Percentiles rank a stretch among this genome's conserved stretches.
Evolutionary conservation across 2,329 filamentous ascomycete species (phyloP).

Genomic region (Gremmenia infestans): DNA sequence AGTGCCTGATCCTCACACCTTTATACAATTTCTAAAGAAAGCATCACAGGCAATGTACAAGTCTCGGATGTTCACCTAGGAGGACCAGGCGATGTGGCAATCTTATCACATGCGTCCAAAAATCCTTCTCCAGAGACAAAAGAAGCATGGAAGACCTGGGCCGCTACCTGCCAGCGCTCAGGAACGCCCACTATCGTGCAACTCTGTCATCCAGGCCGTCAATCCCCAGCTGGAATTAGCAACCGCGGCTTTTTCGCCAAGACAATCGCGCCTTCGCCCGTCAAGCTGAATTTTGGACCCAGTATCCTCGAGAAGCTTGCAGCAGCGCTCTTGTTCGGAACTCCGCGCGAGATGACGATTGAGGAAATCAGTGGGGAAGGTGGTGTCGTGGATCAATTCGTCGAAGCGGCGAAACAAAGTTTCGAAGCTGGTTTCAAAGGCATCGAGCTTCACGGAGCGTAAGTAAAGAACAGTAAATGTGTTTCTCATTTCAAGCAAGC

Average conservation of each 20-base stretch:
- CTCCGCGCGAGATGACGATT: conserved; percentile 50
- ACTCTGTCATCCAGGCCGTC: conserved; percentile 42
- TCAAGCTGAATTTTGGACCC: conserved; percentile 39
- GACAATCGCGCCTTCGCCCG: conserved; percentile 39
- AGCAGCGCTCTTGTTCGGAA: conserved; percentile 40
- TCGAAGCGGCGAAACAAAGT: conserved; percentile 43
- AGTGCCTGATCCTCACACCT: too few relatives aligned
- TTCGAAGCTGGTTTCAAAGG: conserved; percentile 45
- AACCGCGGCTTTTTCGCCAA: conserved; percentile 30
- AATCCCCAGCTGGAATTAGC: conserved; percentile 38
- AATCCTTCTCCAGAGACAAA: too few relatives aligned
- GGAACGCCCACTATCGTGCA: conserved; percentile 38
- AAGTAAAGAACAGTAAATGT: too few relatives aligned
- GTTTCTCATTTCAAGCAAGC: too few relatives aligned
- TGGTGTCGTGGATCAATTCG: conserved; percentile 31
- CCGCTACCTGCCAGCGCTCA: conserved; percentile 23
- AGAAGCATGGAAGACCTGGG: conserved; percentile 34
- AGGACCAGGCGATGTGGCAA: too few relatives aligned
- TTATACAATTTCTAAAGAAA: too few relatives aligned
- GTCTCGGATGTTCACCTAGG: too few relatives aligned
- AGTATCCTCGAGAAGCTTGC: conserved; percentile 31
- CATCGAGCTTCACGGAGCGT: conserved; percentile 46
- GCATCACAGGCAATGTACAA: too few relatives aligned
- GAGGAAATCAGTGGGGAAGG: conserved; percentile 44
- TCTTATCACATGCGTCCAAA: too few relatives aligned